Percentiles rank a stretch among this genome's conserved stretches.
phyloP scores from a whole-genome alignment of 2,329 filamentous ascomycete genomes.

The Trichoderma polysporum region DNA sequence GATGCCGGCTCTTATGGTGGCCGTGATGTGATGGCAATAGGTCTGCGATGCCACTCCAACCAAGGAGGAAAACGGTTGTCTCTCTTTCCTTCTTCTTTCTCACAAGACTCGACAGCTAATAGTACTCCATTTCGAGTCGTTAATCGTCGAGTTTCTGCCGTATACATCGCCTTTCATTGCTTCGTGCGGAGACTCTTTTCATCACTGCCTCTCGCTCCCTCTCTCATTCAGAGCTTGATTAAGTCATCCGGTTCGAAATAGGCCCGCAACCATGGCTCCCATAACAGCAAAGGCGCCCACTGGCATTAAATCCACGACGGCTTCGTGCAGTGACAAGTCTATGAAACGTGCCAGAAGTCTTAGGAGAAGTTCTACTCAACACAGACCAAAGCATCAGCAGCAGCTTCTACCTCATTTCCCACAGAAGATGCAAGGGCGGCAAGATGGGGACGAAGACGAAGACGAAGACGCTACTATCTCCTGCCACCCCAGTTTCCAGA shows the following conservation, averaged over 20 bases:
- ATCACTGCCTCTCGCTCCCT: background rate
- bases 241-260: background rate
- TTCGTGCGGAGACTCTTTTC: background rate
- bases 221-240: background rate
- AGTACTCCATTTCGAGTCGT: background rate
- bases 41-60: conserved; percentile 1
- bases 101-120: background rate
- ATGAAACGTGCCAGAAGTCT: conserved; percentile 1
- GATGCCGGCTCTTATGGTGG: background rate
- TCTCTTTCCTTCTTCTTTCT: background rate
- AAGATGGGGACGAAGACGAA: conserved; percentile 14
- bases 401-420: background rate
- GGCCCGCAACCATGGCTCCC: conserved; percentile 1
- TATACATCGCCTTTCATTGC: background rate
- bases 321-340: background rate
- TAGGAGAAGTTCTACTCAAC: conserved; percentile 13
- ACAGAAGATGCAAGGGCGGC: background rate
- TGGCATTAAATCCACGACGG: background rate
- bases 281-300: background rate
- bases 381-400: conserved; percentile 11
- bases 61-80: background rate
- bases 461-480: conserved; percentile 12
- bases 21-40: conserved; percentile 9
- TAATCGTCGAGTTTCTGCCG: background rate
- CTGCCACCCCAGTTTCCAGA: conserved; percentile 14